Conservation (phyloP, 2,329 filamentous ascomycete species). For the Epichloe uncinata region DNA sequence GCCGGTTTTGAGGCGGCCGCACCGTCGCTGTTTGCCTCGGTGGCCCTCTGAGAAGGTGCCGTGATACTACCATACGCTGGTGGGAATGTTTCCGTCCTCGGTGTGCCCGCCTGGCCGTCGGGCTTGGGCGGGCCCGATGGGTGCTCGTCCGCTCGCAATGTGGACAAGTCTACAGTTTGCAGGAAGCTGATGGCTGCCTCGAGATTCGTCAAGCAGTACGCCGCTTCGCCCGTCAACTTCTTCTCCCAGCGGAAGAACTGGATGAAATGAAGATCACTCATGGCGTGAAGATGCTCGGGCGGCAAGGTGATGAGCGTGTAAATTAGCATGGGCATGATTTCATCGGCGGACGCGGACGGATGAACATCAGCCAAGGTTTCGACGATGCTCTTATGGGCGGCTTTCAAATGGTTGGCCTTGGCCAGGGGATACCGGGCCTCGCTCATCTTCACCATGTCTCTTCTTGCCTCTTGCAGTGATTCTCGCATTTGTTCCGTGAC, state of each 20-base stretch:
- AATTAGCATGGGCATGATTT: slow-evolving; percentile 93
- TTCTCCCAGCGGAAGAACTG: slow-evolving; percentile 76
- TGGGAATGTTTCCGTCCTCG: slow-evolving; percentile 41
- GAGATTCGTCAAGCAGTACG: slow-evolving; percentile 91
- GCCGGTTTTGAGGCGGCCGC: slow-evolving; percentile 22
- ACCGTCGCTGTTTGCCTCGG: slow-evolving; percentile 20
- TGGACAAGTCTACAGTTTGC: slow-evolving; percentile 88
- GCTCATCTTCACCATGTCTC: slow-evolving; percentile 67
- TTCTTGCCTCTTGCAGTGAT: slow-evolving; percentile 56
- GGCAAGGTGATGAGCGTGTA: slow-evolving; percentile 88
- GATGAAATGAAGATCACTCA: slow-evolving; percentile 92
- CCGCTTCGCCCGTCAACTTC: slow-evolving; percentile 84
- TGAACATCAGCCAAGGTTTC: slow-evolving; percentile 62
- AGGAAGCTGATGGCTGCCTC: slow-evolving; percentile 91
- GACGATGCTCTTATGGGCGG: slow-evolving; percentile 86
- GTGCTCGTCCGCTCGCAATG: slow-evolving; percentile 66
- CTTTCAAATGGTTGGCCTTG: slow-evolving; percentile 79
- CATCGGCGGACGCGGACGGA: slow-evolving; percentile 81
- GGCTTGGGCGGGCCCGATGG: slow-evolving; percentile 53
- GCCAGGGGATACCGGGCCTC: slow-evolving; percentile 77
- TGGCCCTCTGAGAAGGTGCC: slow-evolving; percentile 17
- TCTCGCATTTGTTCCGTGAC: slow-evolving; percentile 55
- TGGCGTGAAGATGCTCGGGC: slow-evolving; percentile 72
- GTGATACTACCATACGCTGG: slow-evolving; percentile 37
- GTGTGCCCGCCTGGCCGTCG: slow-evolving; percentile 32